Evolutionary conservation across 331 rosid species (phyloP), one percentile per base, ranked within the genome.

Genomic region (Malus hybrid): DNA sequence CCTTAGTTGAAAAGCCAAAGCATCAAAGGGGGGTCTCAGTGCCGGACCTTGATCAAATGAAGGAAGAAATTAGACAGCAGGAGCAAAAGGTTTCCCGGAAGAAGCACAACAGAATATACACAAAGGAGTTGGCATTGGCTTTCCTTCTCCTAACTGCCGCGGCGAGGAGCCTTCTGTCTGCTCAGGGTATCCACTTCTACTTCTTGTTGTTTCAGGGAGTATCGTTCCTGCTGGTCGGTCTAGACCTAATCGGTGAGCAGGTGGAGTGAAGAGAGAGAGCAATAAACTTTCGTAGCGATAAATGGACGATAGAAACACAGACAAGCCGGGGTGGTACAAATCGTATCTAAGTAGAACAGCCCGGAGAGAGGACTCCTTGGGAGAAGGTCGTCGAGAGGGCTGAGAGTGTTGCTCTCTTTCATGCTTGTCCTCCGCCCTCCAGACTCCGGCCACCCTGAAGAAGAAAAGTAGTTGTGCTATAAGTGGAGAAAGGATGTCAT

Each of bases 141-240:
- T 93, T 86, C 75, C 87, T 93, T 28, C 94, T 93, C 19, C 80
- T 93, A 76, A 90, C 97, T 76, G 97, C 97, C 36, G 76, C 97
- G n/a, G 93, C 97, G 5, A 82, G 97, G 77, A 93, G 97, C 82
- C 92, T 93, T 16, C 90, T 93, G 29, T 88, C 98, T 9, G 95
- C 98, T 18, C 97, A 93, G 79, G 97, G 97, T 20, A 90, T 93
- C 78, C 97, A 93, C 80, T 93, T 93, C 81, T 93, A 93, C 88
- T 93, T 93, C 91, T 77, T 93, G 93, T 74, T 93, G 79, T 93
- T 93, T 71, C 97, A 93, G 73, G 97, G 97, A 16, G 78, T 93
- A 34, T 90, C 97, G 3, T 93, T 93, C 86, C 82, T 93, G 55
- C 84, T 93, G 46, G 94, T 93, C 58, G 97, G 97, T 75, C 81